These are phyloP conservation scores for Aspergillus ostianus DNA, from an alignment of 495 filamentous ascomycete species.

Conservation along the genomic window DNA sequence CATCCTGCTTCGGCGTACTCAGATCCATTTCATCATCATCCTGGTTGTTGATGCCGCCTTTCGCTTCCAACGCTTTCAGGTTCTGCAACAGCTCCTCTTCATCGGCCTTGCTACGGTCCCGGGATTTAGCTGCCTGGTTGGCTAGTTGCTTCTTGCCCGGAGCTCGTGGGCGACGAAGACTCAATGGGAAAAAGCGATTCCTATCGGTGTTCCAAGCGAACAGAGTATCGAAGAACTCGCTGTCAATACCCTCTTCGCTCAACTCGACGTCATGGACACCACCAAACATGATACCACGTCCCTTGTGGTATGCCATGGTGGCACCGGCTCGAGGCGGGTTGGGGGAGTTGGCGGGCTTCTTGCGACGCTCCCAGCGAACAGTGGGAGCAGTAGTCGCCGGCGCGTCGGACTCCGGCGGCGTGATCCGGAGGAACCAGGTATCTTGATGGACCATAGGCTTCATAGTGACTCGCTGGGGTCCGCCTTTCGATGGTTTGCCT, in stretches of 20 bases:
- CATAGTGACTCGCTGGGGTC: conserved; percentile 64
- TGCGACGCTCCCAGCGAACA: conserved; percentile 87
- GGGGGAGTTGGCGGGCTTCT: conserved; percentile 86
- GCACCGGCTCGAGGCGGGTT: conserved; percentile 80
- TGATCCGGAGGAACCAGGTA: conserved; percentile 87
- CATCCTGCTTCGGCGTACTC: conserved; percentile 40
- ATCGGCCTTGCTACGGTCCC: conserved; percentile 73
- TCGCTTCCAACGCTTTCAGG: conserved; percentile 75
- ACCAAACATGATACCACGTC: conserved; percentile 88
- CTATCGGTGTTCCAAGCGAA: conserved; percentile 92
- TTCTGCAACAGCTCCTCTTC: conserved; percentile 88
- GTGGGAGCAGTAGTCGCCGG: conserved; percentile 59
- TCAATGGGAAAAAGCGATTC: conserved; percentile 86
- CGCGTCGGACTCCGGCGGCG: conserved; percentile 62
- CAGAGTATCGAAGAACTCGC: conserved; percentile 88
- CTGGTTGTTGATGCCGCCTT: conserved; percentile 51
- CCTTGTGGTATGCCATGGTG: conserved; percentile 90
- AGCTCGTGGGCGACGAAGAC: conserved; percentile 66
- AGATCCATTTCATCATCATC: conserved; percentile 55
- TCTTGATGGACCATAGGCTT: conserved; percentile 90
- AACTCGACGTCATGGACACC: conserved; percentile 93
- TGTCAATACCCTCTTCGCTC: conserved; percentile 92
- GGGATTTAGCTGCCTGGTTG: conserved; percentile 54
- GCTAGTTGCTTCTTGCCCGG: conserved; percentile 57
- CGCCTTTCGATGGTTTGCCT: conserved; percentile 60